phyloP scores from a whole-genome alignment of 441 rosid species.

The Arabidopsis hybrid region DNA sequence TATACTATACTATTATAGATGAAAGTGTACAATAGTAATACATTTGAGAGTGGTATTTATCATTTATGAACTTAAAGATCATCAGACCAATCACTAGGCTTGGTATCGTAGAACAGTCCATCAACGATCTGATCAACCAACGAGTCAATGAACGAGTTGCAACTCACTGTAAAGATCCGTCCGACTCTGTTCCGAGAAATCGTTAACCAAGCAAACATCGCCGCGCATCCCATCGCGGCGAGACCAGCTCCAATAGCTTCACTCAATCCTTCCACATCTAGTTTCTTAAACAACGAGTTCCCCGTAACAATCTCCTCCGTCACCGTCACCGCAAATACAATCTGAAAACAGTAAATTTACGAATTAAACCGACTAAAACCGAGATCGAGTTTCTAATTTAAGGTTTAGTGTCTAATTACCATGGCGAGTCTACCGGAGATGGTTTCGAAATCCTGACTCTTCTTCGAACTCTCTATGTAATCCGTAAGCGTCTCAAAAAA shows the following conservation, averaged over 20 bases:
- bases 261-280: conserved; percentile 74
- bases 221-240: conserved; percentile 71
- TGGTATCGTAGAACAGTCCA: conserved; percentile 78
- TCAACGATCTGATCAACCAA: conserved; percentile 83
- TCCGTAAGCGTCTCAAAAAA: conserved; percentile 84
- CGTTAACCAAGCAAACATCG: conserved; percentile 78
- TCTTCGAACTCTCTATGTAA: conserved; percentile 86
- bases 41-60: conserved; percentile 13
- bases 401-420: conserved; percentile 44
- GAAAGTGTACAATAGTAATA: conserved; percentile 1
- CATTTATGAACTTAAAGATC: conserved; percentile 46
- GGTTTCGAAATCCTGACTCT: conserved; percentile 88
- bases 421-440: conserved; percentile 90
- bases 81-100: conserved; percentile 72
- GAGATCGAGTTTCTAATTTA: neutral
- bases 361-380: neutral
- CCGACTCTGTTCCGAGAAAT: conserved; percentile 82
- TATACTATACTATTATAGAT: conserved; percentile 2
- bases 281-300: conserved; percentile 77
- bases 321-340: conserved; percentile 85
- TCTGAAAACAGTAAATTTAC: conserved; percentile 45
- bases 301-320: conserved; percentile 76
- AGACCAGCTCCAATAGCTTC: conserved; percentile 74
- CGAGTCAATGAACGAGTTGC: conserved; percentile 80
- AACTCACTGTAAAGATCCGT: conserved; percentile 68